Base-by-base conservation (phyloP, 768 basidiomycete species). In the Cubamyces lactineus region DNA sequence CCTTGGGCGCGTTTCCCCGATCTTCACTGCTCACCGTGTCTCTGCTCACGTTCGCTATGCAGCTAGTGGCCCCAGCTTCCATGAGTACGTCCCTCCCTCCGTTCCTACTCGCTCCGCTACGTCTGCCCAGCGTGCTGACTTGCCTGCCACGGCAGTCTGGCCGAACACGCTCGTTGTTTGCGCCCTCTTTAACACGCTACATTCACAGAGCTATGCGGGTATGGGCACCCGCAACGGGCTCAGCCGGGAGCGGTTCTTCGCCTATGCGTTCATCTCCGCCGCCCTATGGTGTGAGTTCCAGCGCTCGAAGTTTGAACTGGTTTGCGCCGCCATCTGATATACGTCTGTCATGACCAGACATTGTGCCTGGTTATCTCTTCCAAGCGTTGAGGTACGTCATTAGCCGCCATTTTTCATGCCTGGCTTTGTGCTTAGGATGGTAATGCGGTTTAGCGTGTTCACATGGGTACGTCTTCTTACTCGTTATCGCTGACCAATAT, bases 121-220 rank as follows among this genome's bases (percentile, higher is more conserved):
- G 9, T 34, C 9, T 34, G 6, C 1, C 9, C 34, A 9, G 34
- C 34, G 34, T 28, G 9, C 45, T 26, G 15, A 57, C 57, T 61
- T 38, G 39, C 12, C 43, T 5, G 34, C 13, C 48, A 28, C 59
- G 34, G 11, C 34, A 86, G 87, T 91, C 46, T 91, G 89, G 89
- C 89, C 89, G 1, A 81, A 82, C 59, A 85, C 86, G 42, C 78
- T 91, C 5, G 89, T 91, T 13, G 78, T 82, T 0, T 89, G 88
- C 66, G 86, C 87, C 2, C 68, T 91, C 3, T 89, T 88, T 72
- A 91, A 91, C 65, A 91, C 89, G 0, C 79, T 91, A 8, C 89
- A 91, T 70, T 83, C 84, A 0, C 80, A 84, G 54, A 78, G 75
- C 40, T 84, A 85, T 63, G 80, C 80, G 28, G 85, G 86, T 0